Percentiles rank a stretch among this genome's conserved stretches.
Evolutionary conservation across 257 asterid genomes (phyloP).

Genomic region (Petunia axillaris): DNA sequence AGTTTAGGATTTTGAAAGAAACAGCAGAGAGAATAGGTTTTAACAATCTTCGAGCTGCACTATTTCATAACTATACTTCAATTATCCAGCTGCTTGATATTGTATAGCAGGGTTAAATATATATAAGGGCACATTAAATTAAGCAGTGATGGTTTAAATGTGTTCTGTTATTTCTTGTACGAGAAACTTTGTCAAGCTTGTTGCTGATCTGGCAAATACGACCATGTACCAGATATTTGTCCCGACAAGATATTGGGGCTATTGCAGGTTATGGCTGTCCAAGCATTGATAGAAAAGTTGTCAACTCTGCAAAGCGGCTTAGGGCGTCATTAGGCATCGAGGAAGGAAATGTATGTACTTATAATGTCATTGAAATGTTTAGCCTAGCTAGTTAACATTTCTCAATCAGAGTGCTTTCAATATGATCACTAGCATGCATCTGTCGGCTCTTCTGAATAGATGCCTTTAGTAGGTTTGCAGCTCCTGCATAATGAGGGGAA

Average conservation of each 20-base stretch:
- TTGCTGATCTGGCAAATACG: constrained; percentile 24
- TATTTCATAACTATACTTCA: not conserved
- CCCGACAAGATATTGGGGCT: constrained; percentile 60
- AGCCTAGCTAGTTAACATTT: not conserved
- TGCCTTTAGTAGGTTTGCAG: constrained; percentile 75
- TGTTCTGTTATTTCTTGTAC: not conserved
- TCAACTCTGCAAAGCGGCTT: constrained; percentile 90
- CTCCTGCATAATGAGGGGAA: constrained; percentile 85
- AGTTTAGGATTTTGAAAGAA: not conserved
- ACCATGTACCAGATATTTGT: constrained; percentile 59
- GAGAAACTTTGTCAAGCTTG: constrained; percentile 6
- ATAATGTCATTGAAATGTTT: not conserved
- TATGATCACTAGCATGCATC: not conserved
- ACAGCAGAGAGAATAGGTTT: not conserved
- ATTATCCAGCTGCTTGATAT: constrained; percentile 14
- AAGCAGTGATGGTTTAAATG: constrained; percentile 25
- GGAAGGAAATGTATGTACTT: constrained; percentile 81
- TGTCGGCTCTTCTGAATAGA: constrained; percentile 17
- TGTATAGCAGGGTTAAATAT: not conserved
- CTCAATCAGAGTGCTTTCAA: not conserved
- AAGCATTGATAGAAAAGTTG: constrained; percentile 83
- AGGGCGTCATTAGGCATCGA: constrained; percentile 71
- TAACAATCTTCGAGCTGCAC: not conserved
- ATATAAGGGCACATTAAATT: not conserved
- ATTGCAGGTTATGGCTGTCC: constrained; percentile 86